Percentiles rank a stretch among this genome's conserved stretches.
Evolutionary conservation across 129 eudicot genomes (phyloP).

Genomic region (Pseudognaphalium luteoalbum): DNA sequence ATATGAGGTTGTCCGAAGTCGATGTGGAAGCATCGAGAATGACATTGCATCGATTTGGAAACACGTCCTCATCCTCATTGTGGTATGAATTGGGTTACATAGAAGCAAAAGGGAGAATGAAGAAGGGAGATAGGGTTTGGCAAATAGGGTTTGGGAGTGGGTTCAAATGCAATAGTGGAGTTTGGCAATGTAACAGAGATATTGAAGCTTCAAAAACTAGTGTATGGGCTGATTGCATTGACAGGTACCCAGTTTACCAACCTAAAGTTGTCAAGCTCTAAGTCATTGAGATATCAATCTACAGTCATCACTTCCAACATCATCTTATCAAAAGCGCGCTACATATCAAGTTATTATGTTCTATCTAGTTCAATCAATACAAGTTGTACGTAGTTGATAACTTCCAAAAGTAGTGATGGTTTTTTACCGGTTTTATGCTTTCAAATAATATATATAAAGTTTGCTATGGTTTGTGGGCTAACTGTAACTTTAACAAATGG

Average conservation of each 20-base stretch:
- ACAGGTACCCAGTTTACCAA: conserved; percentile 49
- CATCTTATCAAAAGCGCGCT: not conserved
- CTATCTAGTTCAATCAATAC: not conserved
- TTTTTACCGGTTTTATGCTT: not conserved
- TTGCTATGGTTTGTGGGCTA: not conserved
- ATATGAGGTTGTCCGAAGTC: conserved; percentile 47
- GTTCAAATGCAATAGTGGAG: conserved; percentile 80
- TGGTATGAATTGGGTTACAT: conserved; percentile 74
- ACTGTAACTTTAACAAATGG: too few relatives aligned
- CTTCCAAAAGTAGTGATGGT: not conserved
- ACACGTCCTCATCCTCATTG: conserved; percentile 71
- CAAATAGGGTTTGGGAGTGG: conserved; percentile 87
- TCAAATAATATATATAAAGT: not conserved
- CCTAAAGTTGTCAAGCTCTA: conserved; percentile 45
- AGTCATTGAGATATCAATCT: not conserved
- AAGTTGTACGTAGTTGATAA: not conserved
- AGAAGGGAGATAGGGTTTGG: conserved; percentile 77
- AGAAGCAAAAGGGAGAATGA: conserved; percentile 75
- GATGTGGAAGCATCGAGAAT: conserved; percentile 86
- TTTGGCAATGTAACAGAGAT: conserved; percentile 59
- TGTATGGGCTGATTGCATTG: conserved; percentile 69
- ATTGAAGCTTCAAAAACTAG: conserved; percentile 37
- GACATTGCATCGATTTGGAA: conserved; percentile 75
- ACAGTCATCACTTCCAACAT: too few relatives aligned
- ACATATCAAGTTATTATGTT: not conserved